Percentiles rank a stretch among this genome's conserved stretches.
These are phyloP conservation scores for Blastomyces percursus DNA, from an alignment of 2,329 filamentous ascomycete species.

Conservation along the genomic window DNA sequence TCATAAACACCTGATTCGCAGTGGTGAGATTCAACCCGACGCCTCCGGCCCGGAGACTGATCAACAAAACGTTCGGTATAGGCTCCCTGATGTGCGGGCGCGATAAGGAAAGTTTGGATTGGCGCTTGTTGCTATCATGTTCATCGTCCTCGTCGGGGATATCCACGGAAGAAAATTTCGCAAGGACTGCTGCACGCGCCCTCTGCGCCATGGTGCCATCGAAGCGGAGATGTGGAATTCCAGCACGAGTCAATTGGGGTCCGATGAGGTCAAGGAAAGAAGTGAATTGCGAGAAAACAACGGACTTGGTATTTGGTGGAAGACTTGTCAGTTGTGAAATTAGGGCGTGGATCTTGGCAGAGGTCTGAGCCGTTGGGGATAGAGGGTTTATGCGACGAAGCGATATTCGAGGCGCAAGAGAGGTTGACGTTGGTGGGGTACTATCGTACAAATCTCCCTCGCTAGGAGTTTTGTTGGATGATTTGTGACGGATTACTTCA, in stretches of 20 bases:
- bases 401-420: constrained; percentile 42
- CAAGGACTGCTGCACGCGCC: constrained; percentile 63
- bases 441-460: constrained; percentile 31
- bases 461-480: constrained; percentile 34
- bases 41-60: constrained; percentile 80
- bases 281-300: constrained; percentile 96
- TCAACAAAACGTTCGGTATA: constrained; percentile 52
- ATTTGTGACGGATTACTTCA: constrained; percentile 66
- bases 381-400: constrained; percentile 51
- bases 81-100: constrained; percentile 11
- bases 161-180: constrained; percentile 51
- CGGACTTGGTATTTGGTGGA: constrained; percentile 66
- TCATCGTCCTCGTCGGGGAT: constrained; percentile 27
- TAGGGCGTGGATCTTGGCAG: constrained; percentile 76
- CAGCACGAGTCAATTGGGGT: constrained; percentile 59
- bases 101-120: constrained; percentile 11
- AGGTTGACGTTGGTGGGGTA: constrained; percentile 28
- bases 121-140: constrained; percentile 23
- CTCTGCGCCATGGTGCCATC: constrained; percentile 88
- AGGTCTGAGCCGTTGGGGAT: constrained; percentile 49
- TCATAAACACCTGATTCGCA: constrained; percentile 88
- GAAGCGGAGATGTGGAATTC: constrained; percentile 72
- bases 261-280: constrained; percentile 89
- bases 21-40: constrained; percentile 88
- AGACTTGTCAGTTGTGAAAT: constrained; percentile 62